phyloP scores from a whole-genome alignment of 495 filamentous ascomycete genomes.

The Hypomontagnella submonticulosa region DNA sequence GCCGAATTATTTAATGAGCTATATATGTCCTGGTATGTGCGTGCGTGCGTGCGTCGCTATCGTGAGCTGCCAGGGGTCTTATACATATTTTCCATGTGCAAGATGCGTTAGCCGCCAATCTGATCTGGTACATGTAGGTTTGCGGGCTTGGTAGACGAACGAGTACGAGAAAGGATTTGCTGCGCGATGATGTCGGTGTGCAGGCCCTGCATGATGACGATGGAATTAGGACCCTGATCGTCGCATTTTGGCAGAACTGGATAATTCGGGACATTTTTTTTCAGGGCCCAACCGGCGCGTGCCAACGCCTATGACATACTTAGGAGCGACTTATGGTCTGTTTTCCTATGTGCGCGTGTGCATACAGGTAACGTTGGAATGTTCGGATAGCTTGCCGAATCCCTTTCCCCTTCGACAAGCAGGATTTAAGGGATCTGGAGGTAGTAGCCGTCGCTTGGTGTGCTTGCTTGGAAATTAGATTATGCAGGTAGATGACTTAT shows the following conservation, averaged over 20 bases:
- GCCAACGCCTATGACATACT: constrained; percentile 35
- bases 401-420: background rate
- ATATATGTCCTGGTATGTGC: constrained; percentile 22
- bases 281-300: constrained; percentile 22
- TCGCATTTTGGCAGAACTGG: constrained; percentile 30
- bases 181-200: constrained; percentile 36
- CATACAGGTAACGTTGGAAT: constrained; percentile 21
- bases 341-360: constrained; percentile 13
- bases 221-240: constrained; percentile 39
- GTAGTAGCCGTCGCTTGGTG: constrained; percentile 30
- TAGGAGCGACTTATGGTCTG: background rate
- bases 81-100: background rate
- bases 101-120: constrained; percentile 1
- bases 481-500: constrained; percentile 7
- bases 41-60: background rate
- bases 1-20: constrained; percentile 26
- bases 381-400: constrained; percentile 34
- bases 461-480: constrained; percentile 17
- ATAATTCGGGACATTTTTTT: constrained; percentile 15
- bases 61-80: background rate
- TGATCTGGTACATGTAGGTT: background rate
- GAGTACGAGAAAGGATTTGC: constrained; percentile 6
- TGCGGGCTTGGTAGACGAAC: background rate
- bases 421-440: constrained; percentile 21
- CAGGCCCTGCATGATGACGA: constrained; percentile 33